These are phyloP conservation scores for Puccinia brachypodii DNA, from an alignment of 1,284 basidiomycete genomes.

Conservation along the genomic window DNA sequence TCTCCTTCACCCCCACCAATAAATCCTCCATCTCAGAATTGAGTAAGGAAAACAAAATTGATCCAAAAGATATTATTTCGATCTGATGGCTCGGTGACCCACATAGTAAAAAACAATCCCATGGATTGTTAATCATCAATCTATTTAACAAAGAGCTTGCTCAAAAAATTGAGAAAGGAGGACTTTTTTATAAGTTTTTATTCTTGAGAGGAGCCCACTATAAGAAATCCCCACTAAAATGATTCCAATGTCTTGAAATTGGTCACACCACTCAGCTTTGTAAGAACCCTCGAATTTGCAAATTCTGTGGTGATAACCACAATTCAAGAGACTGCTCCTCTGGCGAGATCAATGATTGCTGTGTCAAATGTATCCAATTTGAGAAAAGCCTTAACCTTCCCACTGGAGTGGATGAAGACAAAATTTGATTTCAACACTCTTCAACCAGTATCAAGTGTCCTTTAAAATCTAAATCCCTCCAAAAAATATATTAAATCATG, in stretches of 20 bases:
- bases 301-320: constrained; percentile 6
- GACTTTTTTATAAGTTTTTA: neutral
- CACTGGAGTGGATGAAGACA: neutral
- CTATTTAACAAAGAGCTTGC: neutral
- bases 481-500: too few species aligned
- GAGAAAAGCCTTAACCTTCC: neutral
- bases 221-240: neutral
- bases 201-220: neutral
- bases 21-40: neutral
- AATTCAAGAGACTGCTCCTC: constrained; percentile 1
- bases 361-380: neutral
- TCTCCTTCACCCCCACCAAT: neutral
- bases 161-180: neutral
- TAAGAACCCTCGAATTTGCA: neutral
- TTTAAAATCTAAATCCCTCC: neutral
- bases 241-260: constrained; percentile 17
- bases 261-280: neutral
- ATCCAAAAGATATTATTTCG: neutral
- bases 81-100: neutral
- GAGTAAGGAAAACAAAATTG: neutral
- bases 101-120: neutral
- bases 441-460: neutral
- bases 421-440: neutral
- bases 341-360: neutral
- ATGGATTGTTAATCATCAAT: neutral